Evolutionary conservation across 148 eudicot genomes (phyloP).

Genomic region (Polygonum maritimum): DNA sequence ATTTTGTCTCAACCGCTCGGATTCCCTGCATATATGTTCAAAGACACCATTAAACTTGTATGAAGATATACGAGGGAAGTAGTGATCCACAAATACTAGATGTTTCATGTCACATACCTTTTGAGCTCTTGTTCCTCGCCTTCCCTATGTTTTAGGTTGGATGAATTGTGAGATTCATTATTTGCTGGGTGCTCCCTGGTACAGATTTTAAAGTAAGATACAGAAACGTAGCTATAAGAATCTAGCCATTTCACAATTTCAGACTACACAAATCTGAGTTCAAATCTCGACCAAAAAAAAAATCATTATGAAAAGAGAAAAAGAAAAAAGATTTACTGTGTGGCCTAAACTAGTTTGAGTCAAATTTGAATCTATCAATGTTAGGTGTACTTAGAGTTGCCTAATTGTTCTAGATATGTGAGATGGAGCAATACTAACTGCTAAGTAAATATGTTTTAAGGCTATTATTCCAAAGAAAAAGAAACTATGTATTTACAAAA

Average conservation of each 20-base stretch:
- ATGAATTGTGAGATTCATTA: constrained; percentile 26
- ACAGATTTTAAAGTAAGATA: background rate
- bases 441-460: too few species aligned
- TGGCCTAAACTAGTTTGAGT: background rate
- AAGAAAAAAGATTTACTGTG: too few species aligned
- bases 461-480: too few species aligned
- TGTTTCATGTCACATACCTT: constrained; percentile 32
- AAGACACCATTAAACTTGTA: background rate
- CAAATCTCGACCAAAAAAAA: too few species aligned
- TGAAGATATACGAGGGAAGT: background rate
- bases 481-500: too few species aligned
- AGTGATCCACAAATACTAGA: background rate
- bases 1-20: constrained; percentile 72
- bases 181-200: constrained; percentile 30
- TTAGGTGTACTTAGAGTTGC: background rate
- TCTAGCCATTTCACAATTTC: too few species aligned
- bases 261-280: too few species aligned
- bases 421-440: too few species aligned
- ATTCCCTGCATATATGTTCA: constrained; percentile 38
- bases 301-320: too few species aligned
- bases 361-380: background rate
- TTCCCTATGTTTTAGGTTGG: constrained; percentile 44
- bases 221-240: background rate
- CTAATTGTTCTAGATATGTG: too few species aligned
- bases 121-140: constrained; percentile 50